phyloP scores from a whole-genome alignment of 2,329 filamentous ascomycete genomes.

The Aureobasidium leucospermi region DNA sequence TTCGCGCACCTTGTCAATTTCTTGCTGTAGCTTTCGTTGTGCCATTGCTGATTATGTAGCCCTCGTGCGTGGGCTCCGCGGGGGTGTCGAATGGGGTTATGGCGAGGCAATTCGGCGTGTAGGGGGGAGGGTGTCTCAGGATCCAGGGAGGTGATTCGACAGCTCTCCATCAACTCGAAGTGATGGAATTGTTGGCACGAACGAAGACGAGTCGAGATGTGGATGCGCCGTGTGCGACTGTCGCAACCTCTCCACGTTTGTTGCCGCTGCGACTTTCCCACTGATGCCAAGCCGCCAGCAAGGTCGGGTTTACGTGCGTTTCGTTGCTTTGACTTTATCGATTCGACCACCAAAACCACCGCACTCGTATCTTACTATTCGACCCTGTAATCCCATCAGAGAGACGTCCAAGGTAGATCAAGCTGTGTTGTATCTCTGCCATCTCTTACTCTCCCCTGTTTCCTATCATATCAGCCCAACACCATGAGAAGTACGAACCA shows the following conservation, averaged over 20 bases:
- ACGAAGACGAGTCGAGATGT: neutral
- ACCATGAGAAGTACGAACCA: constrained; percentile 35
- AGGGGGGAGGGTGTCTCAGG: neutral
- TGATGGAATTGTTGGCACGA: constrained; percentile 7
- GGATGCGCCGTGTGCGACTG: constrained; percentile 8
- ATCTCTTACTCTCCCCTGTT: neutral
- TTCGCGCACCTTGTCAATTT: constrained; percentile 77
- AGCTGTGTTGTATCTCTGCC: neutral
- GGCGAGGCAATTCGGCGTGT: neutral
- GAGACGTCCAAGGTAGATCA: constrained; percentile 9
- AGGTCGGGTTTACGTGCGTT: constrained; percentile 1
- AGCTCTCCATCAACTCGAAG: constrained; percentile 11
- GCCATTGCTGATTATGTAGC: constrained; percentile 58
- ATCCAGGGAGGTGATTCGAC: neutral
- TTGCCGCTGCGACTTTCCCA: neutral
- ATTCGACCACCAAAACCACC: neutral
- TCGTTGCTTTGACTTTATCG: constrained; percentile 4
- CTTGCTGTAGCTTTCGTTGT: constrained; percentile 90
- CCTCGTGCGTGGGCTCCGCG: neutral
- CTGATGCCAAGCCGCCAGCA: neutral
- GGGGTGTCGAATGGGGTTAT: neutral
- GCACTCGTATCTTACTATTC: neutral
- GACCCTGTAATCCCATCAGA: neutral
- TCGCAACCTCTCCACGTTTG: constrained; percentile 2
- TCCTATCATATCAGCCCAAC: neutral